Conservation (phyloP, 2,329 filamentous ascomycete genomes). For the Venturia effusa region DNA sequence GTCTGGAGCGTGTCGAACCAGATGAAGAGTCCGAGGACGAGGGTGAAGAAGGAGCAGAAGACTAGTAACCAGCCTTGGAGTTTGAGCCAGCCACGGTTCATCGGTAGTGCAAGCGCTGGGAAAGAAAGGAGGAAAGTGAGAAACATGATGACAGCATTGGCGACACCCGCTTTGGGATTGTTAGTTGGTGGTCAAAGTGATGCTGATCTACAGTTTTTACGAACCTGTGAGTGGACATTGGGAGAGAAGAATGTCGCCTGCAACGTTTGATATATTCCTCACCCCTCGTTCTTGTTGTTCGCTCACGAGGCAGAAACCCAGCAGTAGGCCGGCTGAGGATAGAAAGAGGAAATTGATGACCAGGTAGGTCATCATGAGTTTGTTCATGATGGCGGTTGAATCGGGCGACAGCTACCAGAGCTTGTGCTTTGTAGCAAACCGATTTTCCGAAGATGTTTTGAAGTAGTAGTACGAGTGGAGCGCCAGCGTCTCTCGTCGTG, state of each 20-base stretch:
- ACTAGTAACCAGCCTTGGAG: conserved; percentile 54
- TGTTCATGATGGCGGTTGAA: conserved; percentile 34
- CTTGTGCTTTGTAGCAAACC: neutral
- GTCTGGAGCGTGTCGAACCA: conserved; percentile 61
- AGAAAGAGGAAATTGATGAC: conserved; percentile 42
- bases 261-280: conserved; percentile 39
- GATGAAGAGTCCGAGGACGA: conserved; percentile 52
- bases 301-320: conserved; percentile 42
- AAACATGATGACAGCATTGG: conserved; percentile 63
- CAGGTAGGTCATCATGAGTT: conserved; percentile 42
- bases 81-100: conserved; percentile 59
- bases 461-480: neutral
- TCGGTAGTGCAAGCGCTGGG: conserved; percentile 58
- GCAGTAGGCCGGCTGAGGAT: conserved; percentile 38
- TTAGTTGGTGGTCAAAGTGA: neutral
- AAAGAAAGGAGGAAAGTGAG: conserved; percentile 58
- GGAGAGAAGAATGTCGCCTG: conserved; percentile 39
- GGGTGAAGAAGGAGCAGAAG: conserved; percentile 53
- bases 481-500: conserved; percentile 10
- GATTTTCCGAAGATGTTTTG: neutral
- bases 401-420: conserved; percentile 10
- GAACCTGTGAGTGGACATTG: conserved; percentile 41
- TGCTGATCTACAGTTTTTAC: neutral
- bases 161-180: conserved; percentile 47
- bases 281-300: conserved; percentile 30